Conservation (phyloP, 1,139 yeast species). For the Candida tropicalis region DNA sequence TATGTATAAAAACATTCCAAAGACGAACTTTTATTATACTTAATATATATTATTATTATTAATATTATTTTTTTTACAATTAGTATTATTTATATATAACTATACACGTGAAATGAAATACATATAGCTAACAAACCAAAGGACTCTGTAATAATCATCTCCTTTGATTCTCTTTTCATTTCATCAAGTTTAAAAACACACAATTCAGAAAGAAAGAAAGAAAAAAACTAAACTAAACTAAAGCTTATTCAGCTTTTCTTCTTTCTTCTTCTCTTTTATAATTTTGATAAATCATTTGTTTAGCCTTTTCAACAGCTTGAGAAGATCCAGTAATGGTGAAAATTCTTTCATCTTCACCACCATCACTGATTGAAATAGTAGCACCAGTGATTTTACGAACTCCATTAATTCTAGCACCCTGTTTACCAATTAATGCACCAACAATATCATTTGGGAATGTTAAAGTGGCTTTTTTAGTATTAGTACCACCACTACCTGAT, state of each 20-base stretch:
- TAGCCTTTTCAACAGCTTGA: constrained; percentile 68
- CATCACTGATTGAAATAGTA: constrained; percentile 74
- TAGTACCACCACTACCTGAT: constrained; percentile 8
- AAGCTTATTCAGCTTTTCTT: constrained; percentile 45
- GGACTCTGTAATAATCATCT: too few species aligned
- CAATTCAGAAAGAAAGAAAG: too few species aligned
- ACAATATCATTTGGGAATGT: constrained; percentile 82
- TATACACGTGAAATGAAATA: background rate
- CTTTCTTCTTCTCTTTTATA: constrained; percentile 78
- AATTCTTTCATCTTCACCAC: constrained; percentile 63
- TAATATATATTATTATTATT: background rate
- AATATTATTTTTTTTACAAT: background rate
- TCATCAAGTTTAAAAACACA: too few species aligned
- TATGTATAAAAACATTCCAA: too few species aligned
- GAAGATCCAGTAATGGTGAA: constrained; percentile 75
- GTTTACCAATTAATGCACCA: constrained; percentile 88
- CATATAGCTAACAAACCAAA: too few species aligned
- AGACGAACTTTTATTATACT: too few species aligned
- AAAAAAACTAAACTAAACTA: too few species aligned
- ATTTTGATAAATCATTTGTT: constrained; percentile 68
- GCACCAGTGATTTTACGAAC: constrained; percentile 83
- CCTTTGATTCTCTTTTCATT: too few species aligned
- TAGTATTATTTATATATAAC: background rate
- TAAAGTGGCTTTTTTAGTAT: constrained; percentile 27
- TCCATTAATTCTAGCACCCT: constrained; percentile 85